Percentiles rank a stretch among this genome's conserved stretches.
phyloP scores from a whole-genome alignment of 2,329 filamentous ascomycete species.

The Trichothecium sympodiale region DNA sequence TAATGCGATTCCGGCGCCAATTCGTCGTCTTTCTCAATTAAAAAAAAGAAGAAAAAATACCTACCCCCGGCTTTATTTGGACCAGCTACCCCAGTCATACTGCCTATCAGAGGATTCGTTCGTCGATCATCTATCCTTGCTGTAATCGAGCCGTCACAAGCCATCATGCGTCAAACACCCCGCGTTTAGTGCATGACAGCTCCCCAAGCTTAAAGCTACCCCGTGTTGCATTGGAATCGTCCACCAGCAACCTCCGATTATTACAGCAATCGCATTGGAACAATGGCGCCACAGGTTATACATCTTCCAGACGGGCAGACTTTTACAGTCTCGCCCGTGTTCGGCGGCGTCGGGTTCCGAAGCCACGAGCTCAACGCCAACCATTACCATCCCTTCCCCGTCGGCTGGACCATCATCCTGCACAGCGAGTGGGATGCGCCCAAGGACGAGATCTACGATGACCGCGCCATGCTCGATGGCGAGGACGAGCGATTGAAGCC shows the following conservation, averaged over 20 bases:
- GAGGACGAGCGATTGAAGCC: slow-evolving; percentile 9
- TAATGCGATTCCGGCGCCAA: too few relatives aligned
- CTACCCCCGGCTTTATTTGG: too few relatives aligned
- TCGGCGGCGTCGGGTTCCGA: slow-evolving; percentile 87
- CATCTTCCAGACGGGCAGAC: slow-evolving; percentile 81
- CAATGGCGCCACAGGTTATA: slow-evolving; percentile 35
- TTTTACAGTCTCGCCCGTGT: slow-evolving; percentile 72
- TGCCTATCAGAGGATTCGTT: too few relatives aligned
- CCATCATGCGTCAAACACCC: too few relatives aligned
- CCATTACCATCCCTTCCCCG: slow-evolving; percentile 61
- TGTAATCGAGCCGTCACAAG: too few relatives aligned
- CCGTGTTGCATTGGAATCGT: too few relatives aligned
- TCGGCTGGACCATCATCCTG: slow-evolving; percentile 83
- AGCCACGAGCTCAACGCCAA: slow-evolving; percentile 61
- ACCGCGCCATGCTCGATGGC: slow-evolving; percentile 18
- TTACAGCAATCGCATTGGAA: background rate
- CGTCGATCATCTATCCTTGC: too few relatives aligned
- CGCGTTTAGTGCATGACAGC: too few relatives aligned
- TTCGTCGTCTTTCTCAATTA: too few relatives aligned
- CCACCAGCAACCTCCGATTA: slow-evolving; percentile 1
- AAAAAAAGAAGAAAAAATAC: too few relatives aligned
- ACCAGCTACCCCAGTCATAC: too few relatives aligned
- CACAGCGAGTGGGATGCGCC: slow-evolving; percentile 47
- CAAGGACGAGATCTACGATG: slow-evolving; percentile 10
- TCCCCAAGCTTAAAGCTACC: too few relatives aligned